A percentile compares a stretch with the other conserved stretches of the same genome.
Conservation (phyloP, 208 protist species). For the Crithidia fasciculata region DNA sequence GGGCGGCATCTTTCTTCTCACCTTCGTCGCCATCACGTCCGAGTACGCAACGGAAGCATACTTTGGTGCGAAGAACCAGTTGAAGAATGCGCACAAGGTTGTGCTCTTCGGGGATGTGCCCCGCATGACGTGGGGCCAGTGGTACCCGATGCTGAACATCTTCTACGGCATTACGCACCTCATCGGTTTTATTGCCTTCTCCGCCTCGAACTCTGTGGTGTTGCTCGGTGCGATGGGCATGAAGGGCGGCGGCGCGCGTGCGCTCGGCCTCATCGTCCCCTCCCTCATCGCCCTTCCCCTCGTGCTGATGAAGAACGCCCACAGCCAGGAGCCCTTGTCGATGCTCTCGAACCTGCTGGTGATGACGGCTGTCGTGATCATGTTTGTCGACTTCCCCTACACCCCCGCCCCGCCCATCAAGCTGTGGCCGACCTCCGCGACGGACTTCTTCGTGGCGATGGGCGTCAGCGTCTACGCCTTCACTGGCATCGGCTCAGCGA, state of each 20-base stretch:
- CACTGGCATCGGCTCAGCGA: conserved; percentile 51
- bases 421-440: conserved; percentile 40
- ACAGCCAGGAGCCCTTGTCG: conserved; percentile 47
- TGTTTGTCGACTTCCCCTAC: conserved; percentile 59
- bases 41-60: conserved; percentile 65
- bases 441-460: conserved; percentile 58
- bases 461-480: conserved; percentile 65
- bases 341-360: conserved; percentile 55
- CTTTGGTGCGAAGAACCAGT: conserved; percentile 66
- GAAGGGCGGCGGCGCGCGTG: conserved; percentile 36
- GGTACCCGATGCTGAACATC: conserved; percentile 56
- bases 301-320: conserved; percentile 56
- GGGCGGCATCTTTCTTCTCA: conserved; percentile 54
- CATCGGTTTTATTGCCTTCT: conserved; percentile 60
- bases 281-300: conserved; percentile 49
- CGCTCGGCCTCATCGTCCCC: conserved; percentile 51
- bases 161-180: conserved; percentile 64
- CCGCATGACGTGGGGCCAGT: conserved; percentile 42
- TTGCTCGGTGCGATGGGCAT: conserved; percentile 58
- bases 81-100: conserved; percentile 44
- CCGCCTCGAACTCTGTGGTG: conserved; percentile 49
- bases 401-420: conserved; percentile 27
- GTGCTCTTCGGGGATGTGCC: conserved; percentile 60
- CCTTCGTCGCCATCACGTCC: conserved; percentile 47
- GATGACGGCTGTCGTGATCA: conserved; percentile 45